Evolutionary conservation across 768 basidiomycete species (phyloP), one percentile per base, ranked within the genome.

Genomic region (Lactarius hatsudake): DNA sequence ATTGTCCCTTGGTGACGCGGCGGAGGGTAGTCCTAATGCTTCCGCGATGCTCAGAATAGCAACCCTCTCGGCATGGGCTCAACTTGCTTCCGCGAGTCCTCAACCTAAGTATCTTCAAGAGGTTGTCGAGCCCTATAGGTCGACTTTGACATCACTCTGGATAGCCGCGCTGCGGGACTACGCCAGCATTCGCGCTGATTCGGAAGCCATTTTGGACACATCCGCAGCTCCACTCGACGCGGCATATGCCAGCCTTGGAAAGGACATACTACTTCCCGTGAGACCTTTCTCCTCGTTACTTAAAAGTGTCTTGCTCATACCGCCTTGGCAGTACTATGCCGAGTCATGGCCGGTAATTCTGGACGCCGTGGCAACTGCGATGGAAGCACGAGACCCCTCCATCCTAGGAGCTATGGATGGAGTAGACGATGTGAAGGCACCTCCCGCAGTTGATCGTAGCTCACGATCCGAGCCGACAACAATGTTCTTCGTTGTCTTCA

Each of bases 1-100:
- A 81, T 76, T 94, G 5, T 89, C 91, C 8, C 82, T 97, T 23
- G 96, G 96, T 1, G 93, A 94, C 68, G 86, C 92, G 0, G 87
- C 86, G 20, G 89, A 96, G 73, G 81, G 96, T 13, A 93, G 94
- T 67, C 92, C 96, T 5, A 98, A 98, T 72, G 96, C 96, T 3
- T 92, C 94, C 0, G 90, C 94, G 45, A 96, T 97, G 93, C 79
- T 99, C 59, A 86, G 94, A 62, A 91, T 98, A 30, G 94, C 96
- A 1, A 91, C 93, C 1, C 79, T 98, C 43, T 91, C 94, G 1
- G 96, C 96, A 1, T 99, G 96, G 96, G 96, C 96, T 8, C 90
- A 96, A 74, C 81, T 99, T 18, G 86, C 94, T 73, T 84, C 94
- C 4, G 87, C 96, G 2, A 88, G 90, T 62, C 75, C 81, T 0